Percentiles rank a stretch among this genome's conserved stretches.
Conservation (phyloP, 169 alveolate genomes). For the Cryptosporidium felis region DNA sequence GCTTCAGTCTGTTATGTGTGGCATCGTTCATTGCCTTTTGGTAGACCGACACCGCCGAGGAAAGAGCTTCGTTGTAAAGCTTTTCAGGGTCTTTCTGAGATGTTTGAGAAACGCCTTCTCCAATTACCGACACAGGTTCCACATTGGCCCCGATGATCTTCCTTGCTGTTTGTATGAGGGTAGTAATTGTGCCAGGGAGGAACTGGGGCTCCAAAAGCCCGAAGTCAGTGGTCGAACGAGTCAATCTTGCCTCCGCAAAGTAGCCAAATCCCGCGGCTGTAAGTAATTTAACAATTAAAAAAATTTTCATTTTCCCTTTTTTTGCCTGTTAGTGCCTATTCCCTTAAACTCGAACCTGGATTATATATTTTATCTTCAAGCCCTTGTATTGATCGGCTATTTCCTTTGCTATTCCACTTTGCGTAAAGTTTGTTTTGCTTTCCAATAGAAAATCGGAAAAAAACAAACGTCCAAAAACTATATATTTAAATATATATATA, state of each 20-base stretch:
- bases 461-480: too few relatives aligned
- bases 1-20: slow-evolving; percentile 31
- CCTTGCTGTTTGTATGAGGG: slow-evolving; percentile 70
- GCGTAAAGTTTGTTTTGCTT: too few relatives aligned
- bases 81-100: slow-evolving; percentile 13
- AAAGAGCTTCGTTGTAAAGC: slow-evolving; percentile 50
- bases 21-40: slow-evolving; percentile 72
- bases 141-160: slow-evolving; percentile 63
- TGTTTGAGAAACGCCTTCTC: slow-evolving; percentile 53
- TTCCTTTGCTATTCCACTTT: too few relatives aligned
- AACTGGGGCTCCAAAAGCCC: slow-evolving; percentile 63
- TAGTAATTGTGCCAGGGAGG: slow-evolving; percentile 61
- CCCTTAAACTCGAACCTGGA: too few relatives aligned
- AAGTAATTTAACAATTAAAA: background rate
- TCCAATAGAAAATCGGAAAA: too few relatives aligned
- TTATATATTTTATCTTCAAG: too few relatives aligned
- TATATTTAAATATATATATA: too few relatives aligned
- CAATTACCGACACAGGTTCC: slow-evolving; percentile 58
- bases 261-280: background rate
- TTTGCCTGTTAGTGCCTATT: background rate
- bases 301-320: background rate
- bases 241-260: slow-evolving; percentile 28
- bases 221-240: slow-evolving; percentile 47
- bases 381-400: too few relatives aligned
- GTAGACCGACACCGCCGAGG: slow-evolving; percentile 58